Percentiles rank a stretch among this genome's conserved stretches.
These are phyloP conservation scores for Acer yangbiense DNA, from an alignment of 345 rosid species.

Conservation along the genomic window DNA sequence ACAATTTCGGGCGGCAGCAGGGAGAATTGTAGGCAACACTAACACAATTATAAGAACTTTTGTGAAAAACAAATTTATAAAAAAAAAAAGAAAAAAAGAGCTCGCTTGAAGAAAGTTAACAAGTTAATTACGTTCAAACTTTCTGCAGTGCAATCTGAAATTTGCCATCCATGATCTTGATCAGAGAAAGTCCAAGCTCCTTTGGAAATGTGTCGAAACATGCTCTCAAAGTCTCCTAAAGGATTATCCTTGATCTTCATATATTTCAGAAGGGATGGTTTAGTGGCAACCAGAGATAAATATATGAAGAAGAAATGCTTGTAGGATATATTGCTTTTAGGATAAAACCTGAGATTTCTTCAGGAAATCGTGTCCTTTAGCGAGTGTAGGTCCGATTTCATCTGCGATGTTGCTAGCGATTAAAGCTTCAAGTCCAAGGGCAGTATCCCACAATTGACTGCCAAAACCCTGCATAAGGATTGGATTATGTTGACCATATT, in stretches of 20 bases:
- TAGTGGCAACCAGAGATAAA: too few relatives aligned
- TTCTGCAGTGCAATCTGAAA: slow-evolving; percentile 54
- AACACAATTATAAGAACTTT: background rate
- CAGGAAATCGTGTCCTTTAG: slow-evolving; percentile 44
- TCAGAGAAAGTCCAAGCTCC: slow-evolving; percentile 57
- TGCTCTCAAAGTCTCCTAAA: slow-evolving; percentile 38
- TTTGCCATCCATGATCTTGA: slow-evolving; percentile 56
- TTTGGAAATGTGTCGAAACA: slow-evolving; percentile 46
- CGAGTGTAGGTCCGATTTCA: slow-evolving; percentile 40
- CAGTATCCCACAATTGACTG: slow-evolving; percentile 67
- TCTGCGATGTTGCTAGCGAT: slow-evolving; percentile 36
- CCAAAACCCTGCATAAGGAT: slow-evolving; percentile 48
- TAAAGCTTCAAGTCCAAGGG: slow-evolving; percentile 46
- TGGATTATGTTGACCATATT: background rate
- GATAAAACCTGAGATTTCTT: slow-evolving; percentile 57
- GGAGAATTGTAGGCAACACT: slow-evolving; percentile 52
- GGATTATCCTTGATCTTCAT: slow-evolving; percentile 44
- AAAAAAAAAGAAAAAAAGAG: too few relatives aligned
- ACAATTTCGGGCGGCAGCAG: slow-evolving; percentile 46
- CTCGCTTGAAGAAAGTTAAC: background rate
- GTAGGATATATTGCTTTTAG: background rate
- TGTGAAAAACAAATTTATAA: too few relatives aligned
- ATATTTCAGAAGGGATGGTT: too few relatives aligned
- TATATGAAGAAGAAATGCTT: background rate
- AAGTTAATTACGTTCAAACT: slow-evolving; percentile 23